Evolutionary conservation across 345 rosid species (phyloP), one percentile per base, ranked within the genome.

Genomic region (Reutealis trisperma): DNA sequence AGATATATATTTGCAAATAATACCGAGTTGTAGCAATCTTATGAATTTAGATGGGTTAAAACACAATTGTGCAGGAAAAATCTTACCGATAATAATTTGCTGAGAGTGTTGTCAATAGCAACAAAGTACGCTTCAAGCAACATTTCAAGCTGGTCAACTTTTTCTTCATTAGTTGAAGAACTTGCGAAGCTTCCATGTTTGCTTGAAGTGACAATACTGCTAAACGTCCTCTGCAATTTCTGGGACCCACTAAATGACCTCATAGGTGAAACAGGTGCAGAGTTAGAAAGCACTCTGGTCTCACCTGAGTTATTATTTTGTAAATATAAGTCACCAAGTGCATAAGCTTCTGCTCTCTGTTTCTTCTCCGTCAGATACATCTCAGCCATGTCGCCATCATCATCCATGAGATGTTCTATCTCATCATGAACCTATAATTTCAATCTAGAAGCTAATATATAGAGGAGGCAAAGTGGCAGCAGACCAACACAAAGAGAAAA

Each of bases 321-420:
- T 79, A 79, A 74, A 71, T 83, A 47, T 67, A 83, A 59, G 41
- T 90, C 94, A 49, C 69, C 83, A 27, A 84, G 74, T 52, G 86
- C 85, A 84, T 84, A 86, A 85, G 88, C 91, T 80, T 95, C 97
- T 32, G 73, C 78, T 82, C 88, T 89, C 82, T 81, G 88, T 80
- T 90, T 96, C 82, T 96, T 96, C 86, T 96, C 98, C 0, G 99
- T 93, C 61, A 96, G 90, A 81, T 96, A 88, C 99, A 96, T 93
- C 87, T 90, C 96, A 80, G 98, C 99, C 99, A 96, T 96, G 81
- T 96, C 99, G 61, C 90, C 96, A 74, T 96, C 99, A 84, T 95
- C 99, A 77, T 95, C 98, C 98, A 93, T 93, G 64, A 95, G 89
- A 84, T 93, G 98, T 77, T 95, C 99, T 80, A 93, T 90, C 80